Percentiles rank a stretch among this genome's conserved stretches.
phyloP scores from a whole-genome alignment of 805 yeast genomes.

The Brettanomyces naardenensis region DNA sequence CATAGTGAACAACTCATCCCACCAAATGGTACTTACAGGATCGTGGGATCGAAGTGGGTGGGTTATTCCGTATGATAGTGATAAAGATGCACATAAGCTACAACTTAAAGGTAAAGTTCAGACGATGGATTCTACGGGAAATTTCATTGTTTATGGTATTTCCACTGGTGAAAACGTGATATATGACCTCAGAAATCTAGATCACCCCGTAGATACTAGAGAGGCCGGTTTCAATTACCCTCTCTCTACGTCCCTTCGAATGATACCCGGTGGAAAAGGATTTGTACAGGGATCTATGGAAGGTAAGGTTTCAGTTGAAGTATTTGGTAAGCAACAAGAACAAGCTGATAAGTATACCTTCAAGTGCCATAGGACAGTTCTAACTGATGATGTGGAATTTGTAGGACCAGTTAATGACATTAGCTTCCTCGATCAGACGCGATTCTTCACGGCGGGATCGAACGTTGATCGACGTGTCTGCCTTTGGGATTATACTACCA shows the following conservation, averaged over 20 bases:
- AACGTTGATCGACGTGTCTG: slow-evolving; percentile 21
- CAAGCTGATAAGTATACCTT: slow-evolving; percentile 54
- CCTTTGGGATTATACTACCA: slow-evolving; percentile 24
- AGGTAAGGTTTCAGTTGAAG: slow-evolving; percentile 74
- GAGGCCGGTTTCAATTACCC: slow-evolving; percentile 61
- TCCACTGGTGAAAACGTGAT: slow-evolving; percentile 44
- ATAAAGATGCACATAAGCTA: slow-evolving; percentile 1
- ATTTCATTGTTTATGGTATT: slow-evolving; percentile 38
- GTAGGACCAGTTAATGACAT: slow-evolving; percentile 20
- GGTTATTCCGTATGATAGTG: slow-evolving; percentile 13
- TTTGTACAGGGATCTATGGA: slow-evolving; percentile 70
- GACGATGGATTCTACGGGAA: slow-evolving; percentile 45
- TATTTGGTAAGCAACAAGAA: slow-evolving; percentile 32
- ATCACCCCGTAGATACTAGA: slow-evolving; percentile 38
- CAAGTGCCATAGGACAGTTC: slow-evolving; percentile 59
- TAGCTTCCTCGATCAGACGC: slow-evolving; percentile 10
- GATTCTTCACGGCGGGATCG: slow-evolving; percentile 22
- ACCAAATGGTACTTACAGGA: slow-evolving; percentile 37
- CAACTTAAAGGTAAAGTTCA: slow-evolving; percentile 38
- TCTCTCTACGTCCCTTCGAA: slow-evolving; percentile 44
- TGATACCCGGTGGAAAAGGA: slow-evolving; percentile 47
- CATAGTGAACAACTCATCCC: slow-evolving; percentile 3
- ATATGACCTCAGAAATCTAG: slow-evolving; percentile 43
- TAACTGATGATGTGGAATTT: slow-evolving; percentile 15
- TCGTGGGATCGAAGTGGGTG: slow-evolving; percentile 43